Evolutionary conservation across 1,284 basidiomycete genomes (phyloP), one percentile per base, ranked within the genome.

Genomic region (Pseudozyma tsukubaensis): DNA sequence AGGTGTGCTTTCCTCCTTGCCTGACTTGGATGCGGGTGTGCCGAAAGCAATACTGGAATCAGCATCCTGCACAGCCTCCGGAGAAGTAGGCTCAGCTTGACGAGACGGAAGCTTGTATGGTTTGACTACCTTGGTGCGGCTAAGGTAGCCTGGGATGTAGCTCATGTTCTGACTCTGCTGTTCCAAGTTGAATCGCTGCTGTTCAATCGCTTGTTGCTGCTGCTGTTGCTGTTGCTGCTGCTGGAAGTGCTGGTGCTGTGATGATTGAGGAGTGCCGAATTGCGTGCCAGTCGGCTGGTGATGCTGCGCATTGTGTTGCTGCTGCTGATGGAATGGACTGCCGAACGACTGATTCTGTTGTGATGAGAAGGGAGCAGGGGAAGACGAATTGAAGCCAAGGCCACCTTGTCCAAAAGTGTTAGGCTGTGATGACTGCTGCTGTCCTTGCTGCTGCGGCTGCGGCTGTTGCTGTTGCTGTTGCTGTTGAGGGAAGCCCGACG

Each of bases 121-220:
- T 55, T 72, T 76, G 44, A 69, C 73, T 0, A 72, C 61, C 32
- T 72, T 67, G 19, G 70, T 70, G 34, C 65, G 56, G 59, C 73
- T 76, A 43, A 76, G 69, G 18, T 76, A 76, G 34, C 73, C 73
- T 14, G 73, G 73, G 14, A 76, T 60, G 48, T 76, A 76, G 62
- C 60, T 72, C 73, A 76, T 72, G 42, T 66, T 69, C 13, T 74
- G 67, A 40, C 70, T 72, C 35, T 68, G 73, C 43, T 64, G 64
- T 42, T 75, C 68, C 43, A 71, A 42, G 35, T 64, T 59, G 24
- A 47, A 43, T 34, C 62, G 35, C 56, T 75, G 72, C 45, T 75
- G 72, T 12, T 67, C 71, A 35, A 73, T 65, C 9, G 53, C 56
- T 14, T 68, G 65, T 21, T 72, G 70, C 13, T 72, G 70, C 21